phyloP scores from a whole-genome alignment of 305 asterid species.

The Stenogyne calaminthoides region DNA sequence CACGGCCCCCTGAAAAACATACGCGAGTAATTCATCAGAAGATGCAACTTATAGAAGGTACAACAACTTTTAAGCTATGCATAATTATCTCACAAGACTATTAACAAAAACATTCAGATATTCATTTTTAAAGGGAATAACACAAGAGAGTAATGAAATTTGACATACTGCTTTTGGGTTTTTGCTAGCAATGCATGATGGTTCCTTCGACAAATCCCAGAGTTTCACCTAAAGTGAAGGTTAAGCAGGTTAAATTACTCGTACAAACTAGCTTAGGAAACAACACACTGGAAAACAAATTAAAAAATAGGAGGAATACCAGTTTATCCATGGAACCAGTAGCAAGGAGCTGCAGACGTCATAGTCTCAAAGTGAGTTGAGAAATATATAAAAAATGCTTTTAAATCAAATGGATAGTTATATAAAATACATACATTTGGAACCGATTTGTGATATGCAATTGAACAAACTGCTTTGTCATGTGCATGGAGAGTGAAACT shows the following conservation, averaged over 20 bases:
- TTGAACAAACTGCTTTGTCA: slow-evolving; percentile 74
- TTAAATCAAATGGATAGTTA: background rate
- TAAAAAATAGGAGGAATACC: slow-evolving; percentile 45
- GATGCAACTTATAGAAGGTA: background rate
- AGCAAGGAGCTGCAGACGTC: slow-evolving; percentile 73
- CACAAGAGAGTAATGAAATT: background rate
- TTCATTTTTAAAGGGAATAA: background rate
- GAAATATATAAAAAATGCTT: background rate
- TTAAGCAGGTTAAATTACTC: slow-evolving; percentile 2
- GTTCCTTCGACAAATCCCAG: slow-evolving; percentile 87
- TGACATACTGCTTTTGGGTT: slow-evolving; percentile 81
- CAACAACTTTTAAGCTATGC: background rate
- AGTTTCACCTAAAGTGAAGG: slow-evolving; percentile 74
- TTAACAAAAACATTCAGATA: background rate
- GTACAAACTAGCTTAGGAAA: background rate
- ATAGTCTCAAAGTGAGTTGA: slow-evolving; percentile 30
- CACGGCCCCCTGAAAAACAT: slow-evolving; percentile 74
- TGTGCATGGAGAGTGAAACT: slow-evolving; percentile 78
- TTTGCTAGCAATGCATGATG: slow-evolving; percentile 71
- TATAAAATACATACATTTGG: slow-evolving; percentile 60
- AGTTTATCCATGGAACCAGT: slow-evolving; percentile 90
- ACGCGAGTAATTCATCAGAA: slow-evolving; percentile 26
- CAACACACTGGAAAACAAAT: background rate
- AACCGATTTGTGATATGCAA: slow-evolving; percentile 62
- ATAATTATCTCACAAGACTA: background rate